Evolutionary conservation across 352 stramenopile genomes (phyloP).

Genomic region (Discostella stelligera): DNA sequence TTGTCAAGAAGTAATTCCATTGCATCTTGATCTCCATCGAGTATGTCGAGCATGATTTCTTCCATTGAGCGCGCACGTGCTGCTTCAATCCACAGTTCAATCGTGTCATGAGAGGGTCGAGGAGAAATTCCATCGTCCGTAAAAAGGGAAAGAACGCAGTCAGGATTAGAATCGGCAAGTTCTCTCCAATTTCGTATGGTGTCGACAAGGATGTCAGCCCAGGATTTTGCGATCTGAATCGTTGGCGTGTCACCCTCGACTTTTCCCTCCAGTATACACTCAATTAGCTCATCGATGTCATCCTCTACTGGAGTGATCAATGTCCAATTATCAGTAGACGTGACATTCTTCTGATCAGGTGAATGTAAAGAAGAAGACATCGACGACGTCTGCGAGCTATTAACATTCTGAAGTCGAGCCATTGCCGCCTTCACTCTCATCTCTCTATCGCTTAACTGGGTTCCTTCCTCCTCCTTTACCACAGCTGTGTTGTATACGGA

Average conservation of each 20-base stretch:
- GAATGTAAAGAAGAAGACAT: not conserved
- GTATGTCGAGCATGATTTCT: conserved; percentile 81
- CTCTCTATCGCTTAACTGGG: conserved; percentile 33
- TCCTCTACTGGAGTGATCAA: conserved; percentile 65
- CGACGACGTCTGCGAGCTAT: not conserved
- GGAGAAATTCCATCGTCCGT: not conserved
- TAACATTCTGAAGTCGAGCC: conserved; percentile 27
- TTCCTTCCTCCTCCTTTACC: conserved; percentile 37
- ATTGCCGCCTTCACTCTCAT: conserved; percentile 49
- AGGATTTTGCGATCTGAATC: conserved; percentile 7
- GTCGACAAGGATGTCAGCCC: conserved; percentile 28
- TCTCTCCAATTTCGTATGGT: conserved; percentile 75
- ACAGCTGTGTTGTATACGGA: conserved; percentile 46
- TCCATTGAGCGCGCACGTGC: conserved; percentile 63
- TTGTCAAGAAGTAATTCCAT: conserved; percentile 54
- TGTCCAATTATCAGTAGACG: conserved; percentile 40
- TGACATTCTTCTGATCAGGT: not conserved
- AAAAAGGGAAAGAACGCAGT: conserved; percentile 24
- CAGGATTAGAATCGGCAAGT: conserved; percentile 58
- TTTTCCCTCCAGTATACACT: conserved; percentile 60
- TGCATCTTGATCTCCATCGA: conserved; percentile 65
- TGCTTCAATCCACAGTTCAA: conserved; percentile 61
- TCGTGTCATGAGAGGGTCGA: conserved; percentile 15
- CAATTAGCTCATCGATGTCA: conserved; percentile 69
- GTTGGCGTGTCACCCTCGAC: conserved; percentile 8